Base-by-base conservation (phyloP, 1,139 yeast species). In the Protomyces macrosporus region DNA sequence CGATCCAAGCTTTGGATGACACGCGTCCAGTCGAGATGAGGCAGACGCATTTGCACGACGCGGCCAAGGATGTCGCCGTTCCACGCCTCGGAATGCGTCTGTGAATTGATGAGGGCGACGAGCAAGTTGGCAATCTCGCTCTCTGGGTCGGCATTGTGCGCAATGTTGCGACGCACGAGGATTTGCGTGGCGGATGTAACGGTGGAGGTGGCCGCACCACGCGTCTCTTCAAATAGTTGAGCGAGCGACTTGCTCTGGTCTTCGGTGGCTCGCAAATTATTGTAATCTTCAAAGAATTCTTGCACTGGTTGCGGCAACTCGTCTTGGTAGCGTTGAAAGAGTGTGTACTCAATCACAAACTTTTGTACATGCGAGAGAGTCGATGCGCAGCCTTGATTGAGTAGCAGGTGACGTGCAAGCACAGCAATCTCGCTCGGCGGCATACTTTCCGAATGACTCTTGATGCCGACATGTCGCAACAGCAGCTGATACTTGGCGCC, bases 221-320 rank as follows among this genome's bases (percentile, higher is more conserved):
- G 42, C n/a, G 62, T 58, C 16, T 58, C 62, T 4, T 58, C 62
- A 23, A 58, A 58, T 6, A 58, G 45, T 30, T 58, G 62, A 6
- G 62, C 62, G 4, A 58, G 32, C 9, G 62, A 58, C 35, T 58
- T 58, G 6, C 56, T 34, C 32, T 42, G 56, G 36, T 58, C 62
- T n/a, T 51, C 55, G 4, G 33, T 56, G 6, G 36, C 36, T 4
- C 62, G 56, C 7, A 45, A 12, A 7, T 45, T 12, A 12, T 58
- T 58, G 34, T 58, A 58, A 10, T 53, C 62, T 34, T 45, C 53
- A 34, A 58, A 58, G 56, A 58, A 52, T 10, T 55, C 33, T 4
- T 32, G 23, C 12, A 58, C 51, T 12, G 53, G 56, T 9, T 12
- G 40, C 14, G 62, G 62, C 34, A 58, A 36, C 35, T 40, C 53